Base-by-base conservation (phyloP, 768 basidiomycete genomes). In the Leucosporidium scottii region DNA sequence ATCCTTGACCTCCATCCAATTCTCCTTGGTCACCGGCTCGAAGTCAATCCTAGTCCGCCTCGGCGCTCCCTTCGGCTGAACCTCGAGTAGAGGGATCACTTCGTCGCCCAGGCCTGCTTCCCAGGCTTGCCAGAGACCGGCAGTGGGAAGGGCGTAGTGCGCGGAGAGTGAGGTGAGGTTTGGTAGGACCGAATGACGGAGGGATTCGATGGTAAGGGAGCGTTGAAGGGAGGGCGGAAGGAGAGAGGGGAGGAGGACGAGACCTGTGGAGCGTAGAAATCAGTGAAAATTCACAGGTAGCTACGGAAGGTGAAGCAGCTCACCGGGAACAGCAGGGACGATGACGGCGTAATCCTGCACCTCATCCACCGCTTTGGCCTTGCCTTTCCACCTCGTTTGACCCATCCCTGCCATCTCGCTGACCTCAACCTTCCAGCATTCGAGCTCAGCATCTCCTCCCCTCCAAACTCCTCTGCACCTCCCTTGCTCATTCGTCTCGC, bases 101-200 rank as follows among this genome's bases (percentile, higher is more conserved):
- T 72, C 60, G 8, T 62, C 61, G 2, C 65, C 61, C 15, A n/a
- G 20, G 1, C 69, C 53, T 3, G 54, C 56, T 23, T 10, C 6
- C 68, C 77, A 79, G 3, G 83, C 78, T 51, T 85, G 84, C 92
- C 94, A 99, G 28, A 97, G 78, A 18, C 93, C 90, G 17, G 84
- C 80, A 23, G 77, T 59, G 0, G 94, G 93, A 10, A 96, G 81
- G 53, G 80, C 56, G 74, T 94, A 96, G 77, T 97, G 94, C 0
- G 85, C 84, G 64, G 93, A 89, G 27, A 97, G 85, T 73, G 92
- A 94, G 0, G 91, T 93, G 64, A 89, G 87, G 76, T 96, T 96
- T 0, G 91, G 90, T 48, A 82, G 78, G 4, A 82, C 82, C 1
- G 93, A 88, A 73, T 87, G 83, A 15, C 81, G 75, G 10, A 99